Percentiles rank a stretch among this genome's conserved stretches.
Conservation (phyloP, 2,329 filamentous ascomycete species). For the Aaosphaeria arxii region DNA sequence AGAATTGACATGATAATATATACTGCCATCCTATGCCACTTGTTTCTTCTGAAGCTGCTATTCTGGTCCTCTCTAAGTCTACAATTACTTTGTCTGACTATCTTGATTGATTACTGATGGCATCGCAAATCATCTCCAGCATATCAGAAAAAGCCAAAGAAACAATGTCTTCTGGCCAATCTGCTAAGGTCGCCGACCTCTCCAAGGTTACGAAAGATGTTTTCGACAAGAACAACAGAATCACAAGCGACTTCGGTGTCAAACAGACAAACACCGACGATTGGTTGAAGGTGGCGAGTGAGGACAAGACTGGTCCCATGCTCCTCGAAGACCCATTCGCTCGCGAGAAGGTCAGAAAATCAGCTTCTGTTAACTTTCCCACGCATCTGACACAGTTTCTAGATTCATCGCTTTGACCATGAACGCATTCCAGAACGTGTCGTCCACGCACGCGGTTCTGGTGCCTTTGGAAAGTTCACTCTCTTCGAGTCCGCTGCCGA, state of each 20-base stretch:
- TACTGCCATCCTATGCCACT: no score
- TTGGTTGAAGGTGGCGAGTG: slow-evolving; percentile 66
- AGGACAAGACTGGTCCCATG: slow-evolving; percentile 63
- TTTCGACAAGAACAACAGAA: slow-evolving; percentile 51
- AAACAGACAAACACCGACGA: slow-evolving; percentile 72
- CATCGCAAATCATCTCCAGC: slow-evolving; percentile 26
- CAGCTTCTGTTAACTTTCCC: slow-evolving; percentile 2
- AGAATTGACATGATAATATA: no score
- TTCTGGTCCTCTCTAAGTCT: no score
- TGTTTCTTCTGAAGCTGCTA: no score
- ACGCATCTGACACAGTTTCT: neutral
- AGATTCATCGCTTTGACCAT: slow-evolving; percentile 76
- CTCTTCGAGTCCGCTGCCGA: slow-evolving; percentile 62
- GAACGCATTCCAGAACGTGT: slow-evolving; percentile 68
- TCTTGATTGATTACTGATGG: slow-evolving; percentile 15
- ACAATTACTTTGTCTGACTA: no score
- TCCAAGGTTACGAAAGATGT: slow-evolving; percentile 58
- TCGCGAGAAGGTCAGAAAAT: slow-evolving; percentile 63
- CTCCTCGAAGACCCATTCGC: slow-evolving; percentile 70
- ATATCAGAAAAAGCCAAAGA: slow-evolving; percentile 31
- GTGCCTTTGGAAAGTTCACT: slow-evolving; percentile 65
- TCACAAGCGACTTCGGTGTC: slow-evolving; percentile 76
- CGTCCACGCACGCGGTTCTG: slow-evolving; percentile 64
- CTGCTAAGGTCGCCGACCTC: slow-evolving; percentile 62
- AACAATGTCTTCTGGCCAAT: slow-evolving; percentile 25